A percentile compares a stretch with the other conserved stretches of the same genome.
Evolutionary conservation across 345 rosid species (phyloP).

Genomic region (Hypericum perforatum): DNA sequence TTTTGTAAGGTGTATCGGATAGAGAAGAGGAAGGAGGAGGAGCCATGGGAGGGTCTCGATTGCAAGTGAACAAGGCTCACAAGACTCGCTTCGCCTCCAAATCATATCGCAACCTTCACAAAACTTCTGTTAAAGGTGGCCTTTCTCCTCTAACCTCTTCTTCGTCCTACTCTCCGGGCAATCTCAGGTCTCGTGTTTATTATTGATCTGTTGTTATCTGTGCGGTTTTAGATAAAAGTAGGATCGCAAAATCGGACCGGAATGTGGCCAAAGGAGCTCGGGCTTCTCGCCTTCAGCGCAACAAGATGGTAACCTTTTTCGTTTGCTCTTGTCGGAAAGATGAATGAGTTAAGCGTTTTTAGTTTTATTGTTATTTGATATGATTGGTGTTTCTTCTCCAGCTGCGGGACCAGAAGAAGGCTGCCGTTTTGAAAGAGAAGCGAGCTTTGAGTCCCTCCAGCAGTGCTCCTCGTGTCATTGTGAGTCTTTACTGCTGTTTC

Average conservation of each 20-base stretch:
- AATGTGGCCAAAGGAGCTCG: conserved; percentile 54
- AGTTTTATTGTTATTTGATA: too few relatives aligned
- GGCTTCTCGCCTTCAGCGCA: conserved; percentile 66
- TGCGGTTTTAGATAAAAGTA: conserved; percentile 44
- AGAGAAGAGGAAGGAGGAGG: too few relatives aligned
- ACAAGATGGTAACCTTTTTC: conserved; percentile 51
- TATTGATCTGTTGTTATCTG: not conserved
- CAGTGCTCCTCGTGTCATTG: conserved; percentile 70
- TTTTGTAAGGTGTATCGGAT: too few relatives aligned
- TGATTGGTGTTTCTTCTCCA: conserved; percentile 10
- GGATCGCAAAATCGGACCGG: conserved; percentile 53
- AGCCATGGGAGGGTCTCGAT: conserved; percentile 67
- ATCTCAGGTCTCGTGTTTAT: not conserved
- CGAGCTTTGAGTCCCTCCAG: conserved; percentile 50
- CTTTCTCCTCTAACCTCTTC: not conserved
- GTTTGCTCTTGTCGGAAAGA: too few relatives aligned
- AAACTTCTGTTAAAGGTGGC: conserved; percentile 51
- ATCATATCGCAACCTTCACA: conserved; percentile 72
- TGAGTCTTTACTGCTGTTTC: conserved; percentile 26
- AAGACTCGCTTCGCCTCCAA: conserved; percentile 72
- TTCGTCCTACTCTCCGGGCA: not conserved
- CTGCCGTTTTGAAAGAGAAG: conserved; percentile 65
- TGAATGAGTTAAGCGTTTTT: too few relatives aligned
- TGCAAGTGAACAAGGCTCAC: conserved; percentile 77
- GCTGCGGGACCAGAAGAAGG: conserved; percentile 80